Conservation (phyloP, 495 filamentous ascomycete species). For the Tuber aestivum region DNA sequence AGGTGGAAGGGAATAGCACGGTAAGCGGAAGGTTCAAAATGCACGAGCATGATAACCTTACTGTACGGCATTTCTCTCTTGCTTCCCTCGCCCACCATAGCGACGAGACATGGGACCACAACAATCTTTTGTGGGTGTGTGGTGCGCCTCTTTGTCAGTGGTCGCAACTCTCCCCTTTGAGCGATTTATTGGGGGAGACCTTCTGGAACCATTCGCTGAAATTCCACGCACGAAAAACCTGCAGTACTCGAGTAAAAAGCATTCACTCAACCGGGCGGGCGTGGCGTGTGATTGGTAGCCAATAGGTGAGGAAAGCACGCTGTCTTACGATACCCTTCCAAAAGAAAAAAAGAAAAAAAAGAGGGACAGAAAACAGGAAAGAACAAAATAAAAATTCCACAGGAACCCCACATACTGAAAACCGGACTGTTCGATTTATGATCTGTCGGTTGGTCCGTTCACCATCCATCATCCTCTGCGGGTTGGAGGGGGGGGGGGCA, state of each 20-base stretch:
- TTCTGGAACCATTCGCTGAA: slow-evolving; percentile 37
- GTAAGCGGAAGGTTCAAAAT: background rate
- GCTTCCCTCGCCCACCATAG: background rate
- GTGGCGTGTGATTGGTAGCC: background rate
- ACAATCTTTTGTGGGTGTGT: slow-evolving; percentile 21
- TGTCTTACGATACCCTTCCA: background rate
- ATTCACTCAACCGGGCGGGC: background rate
- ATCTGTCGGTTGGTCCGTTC: slow-evolving; percentile 32
- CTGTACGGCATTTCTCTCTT: background rate
- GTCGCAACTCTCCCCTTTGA: slow-evolving; percentile 28
- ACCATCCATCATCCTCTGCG: slow-evolving; percentile 28
- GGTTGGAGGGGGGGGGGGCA: slow-evolving; percentile 6
- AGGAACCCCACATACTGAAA: slow-evolving; percentile 39
- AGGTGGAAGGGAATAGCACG: background rate
- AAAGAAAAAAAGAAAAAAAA: too few relatives aligned
- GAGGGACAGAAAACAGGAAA: background rate
- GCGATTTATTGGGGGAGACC: slow-evolving; percentile 36
- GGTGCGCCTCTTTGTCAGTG: background rate
- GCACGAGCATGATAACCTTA: too few relatives aligned
- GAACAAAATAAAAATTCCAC: slow-evolving; percentile 13
- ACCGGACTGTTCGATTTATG: slow-evolving; percentile 34
- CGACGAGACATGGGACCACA: background rate
- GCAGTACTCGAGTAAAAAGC: slow-evolving; percentile 34
- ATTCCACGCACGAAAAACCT: slow-evolving; percentile 38
- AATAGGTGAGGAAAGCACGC: background rate